Percentiles rank a stretch among this genome's conserved stretches.
Conservation (phyloP, 257 asterid species). For the Plectranthus barbatus region DNA sequence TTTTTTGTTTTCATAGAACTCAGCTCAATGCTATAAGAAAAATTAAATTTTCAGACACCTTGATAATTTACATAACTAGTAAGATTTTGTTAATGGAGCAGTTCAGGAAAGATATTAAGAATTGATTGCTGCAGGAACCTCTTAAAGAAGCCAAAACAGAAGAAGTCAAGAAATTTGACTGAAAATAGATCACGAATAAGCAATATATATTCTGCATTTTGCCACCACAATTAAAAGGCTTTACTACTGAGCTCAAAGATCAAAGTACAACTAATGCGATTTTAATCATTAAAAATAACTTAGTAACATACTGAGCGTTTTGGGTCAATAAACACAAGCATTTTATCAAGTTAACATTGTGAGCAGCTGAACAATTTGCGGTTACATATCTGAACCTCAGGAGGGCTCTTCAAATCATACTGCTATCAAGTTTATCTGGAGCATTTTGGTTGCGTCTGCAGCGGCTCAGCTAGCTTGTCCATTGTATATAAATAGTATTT, state of each 20-base stretch:
- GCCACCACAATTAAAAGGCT: background rate
- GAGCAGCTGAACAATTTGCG: background rate
- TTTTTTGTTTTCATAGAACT: no score
- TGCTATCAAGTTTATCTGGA: background rate
- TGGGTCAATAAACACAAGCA: background rate
- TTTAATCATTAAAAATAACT: background rate
- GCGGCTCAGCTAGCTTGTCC: background rate
- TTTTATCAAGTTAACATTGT: background rate
- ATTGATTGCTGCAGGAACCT: background rate
- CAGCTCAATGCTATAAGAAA: no score
- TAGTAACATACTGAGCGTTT: background rate
- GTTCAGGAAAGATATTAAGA: background rate
- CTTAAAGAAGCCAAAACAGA: slow-evolving; percentile 4
- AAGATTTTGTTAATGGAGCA: background rate
- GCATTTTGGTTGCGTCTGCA: background rate
- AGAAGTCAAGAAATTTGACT: background rate
- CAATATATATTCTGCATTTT: background rate
- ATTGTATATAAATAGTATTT: background rate
- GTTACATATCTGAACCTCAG: background rate
- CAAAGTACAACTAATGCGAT: slow-evolving; percentile 2
- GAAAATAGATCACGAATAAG: slow-evolving; percentile 1
- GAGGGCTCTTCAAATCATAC: background rate
- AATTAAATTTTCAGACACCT: slow-evolving; percentile 6
- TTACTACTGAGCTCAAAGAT: background rate
- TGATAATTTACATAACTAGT: background rate